These are phyloP conservation scores for Yarrowia alimentaria DNA, from an alignment of 805 yeast genomes.

Conservation along the genomic window DNA sequence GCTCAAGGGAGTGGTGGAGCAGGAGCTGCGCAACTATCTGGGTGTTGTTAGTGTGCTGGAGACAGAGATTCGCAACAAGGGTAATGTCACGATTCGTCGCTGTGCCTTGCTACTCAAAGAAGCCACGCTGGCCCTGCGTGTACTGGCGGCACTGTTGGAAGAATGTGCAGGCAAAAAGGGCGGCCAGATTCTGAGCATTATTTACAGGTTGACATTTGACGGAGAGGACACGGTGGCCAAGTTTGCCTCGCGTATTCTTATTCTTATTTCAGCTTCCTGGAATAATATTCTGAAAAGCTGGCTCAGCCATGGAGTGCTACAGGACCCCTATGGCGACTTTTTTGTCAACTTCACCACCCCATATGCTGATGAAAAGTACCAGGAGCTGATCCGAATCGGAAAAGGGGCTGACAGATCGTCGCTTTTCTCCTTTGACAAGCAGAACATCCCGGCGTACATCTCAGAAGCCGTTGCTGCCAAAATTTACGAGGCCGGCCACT, in stretches of 20 bases:
- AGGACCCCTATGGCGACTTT: constrained; percentile 58
- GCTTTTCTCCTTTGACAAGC: constrained; percentile 33
- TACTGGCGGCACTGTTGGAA: constrained; percentile 49
- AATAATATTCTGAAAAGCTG: constrained; percentile 59
- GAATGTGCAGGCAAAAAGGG: constrained; percentile 45
- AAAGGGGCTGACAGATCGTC: constrained; percentile 29
- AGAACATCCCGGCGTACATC: constrained; percentile 45
- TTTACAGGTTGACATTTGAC: constrained; percentile 52
- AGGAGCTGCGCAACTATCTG: constrained; percentile 46
- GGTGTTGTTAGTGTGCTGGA: constrained; percentile 47
- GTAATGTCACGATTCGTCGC: constrained; percentile 33
- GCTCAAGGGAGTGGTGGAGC: constrained; percentile 49
- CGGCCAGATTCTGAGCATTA: constrained; percentile 53
- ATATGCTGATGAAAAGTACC: constrained; percentile 25
- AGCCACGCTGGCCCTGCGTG: constrained; percentile 56
- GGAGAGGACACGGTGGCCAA: constrained; percentile 60
- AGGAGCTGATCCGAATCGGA: constrained; percentile 27
- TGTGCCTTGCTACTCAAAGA: constrained; percentile 49
- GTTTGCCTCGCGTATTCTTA: constrained; percentile 48
- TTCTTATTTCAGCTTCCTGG: constrained; percentile 56
- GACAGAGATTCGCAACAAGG: constrained; percentile 38
- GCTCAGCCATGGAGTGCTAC: constrained; percentile 65
- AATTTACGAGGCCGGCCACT: constrained; percentile 59
- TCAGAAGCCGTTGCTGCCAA: constrained; percentile 35
- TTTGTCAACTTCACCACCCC: constrained; percentile 45